Evolutionary conservation across 2,329 filamentous ascomycete genomes (phyloP).

Genomic region (Helotiales sp.): DNA sequence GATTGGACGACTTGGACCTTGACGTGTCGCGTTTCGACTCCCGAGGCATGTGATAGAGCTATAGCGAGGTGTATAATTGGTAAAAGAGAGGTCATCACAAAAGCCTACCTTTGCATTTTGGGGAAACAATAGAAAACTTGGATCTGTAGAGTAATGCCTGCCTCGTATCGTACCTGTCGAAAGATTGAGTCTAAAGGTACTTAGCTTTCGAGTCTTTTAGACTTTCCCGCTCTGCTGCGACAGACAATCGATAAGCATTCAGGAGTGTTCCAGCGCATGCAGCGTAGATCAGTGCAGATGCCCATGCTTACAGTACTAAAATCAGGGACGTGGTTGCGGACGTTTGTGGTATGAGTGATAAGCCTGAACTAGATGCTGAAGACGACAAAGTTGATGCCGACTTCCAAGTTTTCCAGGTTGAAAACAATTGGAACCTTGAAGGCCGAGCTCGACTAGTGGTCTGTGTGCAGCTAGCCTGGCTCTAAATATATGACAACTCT

Average conservation of each 20-base stretch:
- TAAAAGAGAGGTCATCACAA: not conserved
- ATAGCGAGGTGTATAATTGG: not conserved
- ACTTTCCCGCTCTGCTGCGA: not conserved
- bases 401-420: no score
- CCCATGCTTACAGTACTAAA: no score
- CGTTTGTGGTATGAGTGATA: no score
- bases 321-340: no score
- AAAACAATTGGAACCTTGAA: no score
- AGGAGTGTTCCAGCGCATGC: not conserved
- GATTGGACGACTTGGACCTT: slow-evolving; percentile 8
- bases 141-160: not conserved
- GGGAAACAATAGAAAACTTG: not conserved
- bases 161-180: not conserved
- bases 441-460: no score
- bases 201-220: not conserved
- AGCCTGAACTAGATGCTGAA: no score
- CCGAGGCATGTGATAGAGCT: slow-evolving; percentile 28
- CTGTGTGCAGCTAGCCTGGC: no score
- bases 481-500: no score
- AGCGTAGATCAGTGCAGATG: not conserved
- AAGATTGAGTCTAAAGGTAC: not conserved
- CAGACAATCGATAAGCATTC: not conserved
- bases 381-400: no score
- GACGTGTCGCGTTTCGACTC: slow-evolving; percentile 20
- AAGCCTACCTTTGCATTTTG: no score